Evolutionary conservation across 148 eudicot genomes (phyloP), one percentile per base, ranked within the genome.

Genomic region (Drosera capensis): DNA sequence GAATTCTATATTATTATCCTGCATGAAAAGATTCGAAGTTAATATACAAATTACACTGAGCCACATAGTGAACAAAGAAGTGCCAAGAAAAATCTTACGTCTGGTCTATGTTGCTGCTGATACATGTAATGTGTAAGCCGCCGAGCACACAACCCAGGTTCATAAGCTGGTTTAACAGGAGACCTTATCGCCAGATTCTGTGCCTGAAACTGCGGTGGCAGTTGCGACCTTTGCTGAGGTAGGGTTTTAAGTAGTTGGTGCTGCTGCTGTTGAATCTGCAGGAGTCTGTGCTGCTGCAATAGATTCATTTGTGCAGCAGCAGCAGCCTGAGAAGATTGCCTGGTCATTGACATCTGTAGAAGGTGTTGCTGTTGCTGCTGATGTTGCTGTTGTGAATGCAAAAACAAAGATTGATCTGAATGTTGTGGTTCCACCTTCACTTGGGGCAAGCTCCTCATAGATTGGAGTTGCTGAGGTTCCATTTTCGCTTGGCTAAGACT

Each of bases 61-160:
- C n/a, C n/a, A n/a, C n/a, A 8, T 41, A n/a, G n/a, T n/a, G n/a
- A n/a, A n/a, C n/a, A n/a, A n/a, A n/a, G n/a, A n/a, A n/a, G n/a
- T n/a, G n/a, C n/a, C n/a, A n/a, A n/a, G n/a, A n/a, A n/a, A n/a
- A n/a, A n/a, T n/a, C n/a, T 34, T 34, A 15, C 38, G 11, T 13
- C 64, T 83, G 87, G 55, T 75, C 80, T 86, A n/a, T n/a, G n/a
- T n/a, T n/a, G n/a, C n/a, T n/a, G n/a, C n/a, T n/a, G n/a, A n/a
- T n/a, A n/a, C n/a, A 88, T 88, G 72, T 88, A 88, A 54, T 79
- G 92, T 20, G 93, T 84, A 45, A 88, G 70, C 60, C 93, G 88
- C 29, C 84, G 67, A 2, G 97, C 97, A 60, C 97, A 88, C 81
- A 65, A 78, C 51, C 97, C 97, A 17, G 86, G 84, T 67, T 84